These are phyloP conservation scores for Pugionium dolabratum DNA, from an alignment of 345 rosid species.

Conservation along the genomic window DNA sequence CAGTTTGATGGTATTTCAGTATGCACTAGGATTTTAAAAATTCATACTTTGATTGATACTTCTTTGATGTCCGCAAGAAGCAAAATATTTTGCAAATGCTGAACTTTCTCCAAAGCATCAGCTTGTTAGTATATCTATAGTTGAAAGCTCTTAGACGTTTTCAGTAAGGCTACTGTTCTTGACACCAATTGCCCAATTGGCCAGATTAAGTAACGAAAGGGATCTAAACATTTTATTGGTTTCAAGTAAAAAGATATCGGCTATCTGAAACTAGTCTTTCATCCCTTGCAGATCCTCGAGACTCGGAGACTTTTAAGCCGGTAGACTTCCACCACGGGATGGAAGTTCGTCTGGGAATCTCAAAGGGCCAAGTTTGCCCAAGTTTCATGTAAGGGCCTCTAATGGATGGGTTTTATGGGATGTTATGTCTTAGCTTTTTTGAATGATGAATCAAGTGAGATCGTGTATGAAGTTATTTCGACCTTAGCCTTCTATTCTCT, in stretches of 20 bases:
- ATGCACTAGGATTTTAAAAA: constrained; percentile 1
- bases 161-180: background rate
- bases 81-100: background rate
- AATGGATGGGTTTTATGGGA: constrained; percentile 18
- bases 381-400: constrained; percentile 49
- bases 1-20: background rate
- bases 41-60: background rate
- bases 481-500: constrained; percentile 15
- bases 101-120: background rate
- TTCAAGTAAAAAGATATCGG: background rate
- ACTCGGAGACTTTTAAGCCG: constrained; percentile 67
- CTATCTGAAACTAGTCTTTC: constrained; percentile 8
- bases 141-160: background rate
- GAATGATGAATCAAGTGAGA: constrained; percentile 18
- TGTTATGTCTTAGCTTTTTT: no score
- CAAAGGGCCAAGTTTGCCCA: constrained; percentile 70
- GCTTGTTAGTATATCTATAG: background rate
- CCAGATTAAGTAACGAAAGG: background rate
- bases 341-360: constrained; percentile 81
- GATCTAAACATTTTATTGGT: background rate
- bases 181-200: background rate
- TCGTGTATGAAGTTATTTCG: constrained; percentile 21
- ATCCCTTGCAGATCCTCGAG: constrained; percentile 69
- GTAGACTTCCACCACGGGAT: no score
- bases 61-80: background rate